These are phyloP conservation scores for Panicum virgatum DNA, from an alignment of 202 grass and related monocot species.

Conservation along the genomic window DNA sequence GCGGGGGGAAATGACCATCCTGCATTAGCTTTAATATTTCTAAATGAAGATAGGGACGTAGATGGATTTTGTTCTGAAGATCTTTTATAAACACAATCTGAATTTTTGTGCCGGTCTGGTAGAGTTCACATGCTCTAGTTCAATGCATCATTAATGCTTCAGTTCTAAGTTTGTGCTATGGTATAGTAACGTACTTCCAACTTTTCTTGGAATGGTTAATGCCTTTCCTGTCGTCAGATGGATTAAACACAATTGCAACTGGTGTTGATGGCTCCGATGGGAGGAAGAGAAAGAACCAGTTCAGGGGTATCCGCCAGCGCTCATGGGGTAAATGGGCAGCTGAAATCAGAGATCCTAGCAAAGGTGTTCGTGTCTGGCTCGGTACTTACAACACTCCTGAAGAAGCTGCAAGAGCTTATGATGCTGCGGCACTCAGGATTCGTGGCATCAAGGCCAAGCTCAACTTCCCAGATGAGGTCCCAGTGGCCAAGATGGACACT, in stretches of 20 bases:
- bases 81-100: background rate
- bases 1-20: background rate
- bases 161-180: background rate
- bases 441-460: slow-evolving; percentile 97
- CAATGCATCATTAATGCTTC: background rate
- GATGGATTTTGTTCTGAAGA: background rate
- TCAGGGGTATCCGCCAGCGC: slow-evolving; percentile 85
- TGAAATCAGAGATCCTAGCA: slow-evolving; percentile 94
- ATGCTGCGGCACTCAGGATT: slow-evolving; percentile 78
- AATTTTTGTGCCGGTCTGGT: background rate
- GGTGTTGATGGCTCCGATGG: slow-evolving; percentile 19
- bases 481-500: slow-evolving; percentile 24
- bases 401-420: slow-evolving; percentile 96
- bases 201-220: background rate
- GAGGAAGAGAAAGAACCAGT: slow-evolving; percentile 85
- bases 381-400: slow-evolving; percentile 91
- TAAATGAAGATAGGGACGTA: background rate
- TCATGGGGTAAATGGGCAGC: slow-evolving; percentile 99
- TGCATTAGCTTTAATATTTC: slow-evolving; percentile 9
- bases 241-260: slow-evolving; percentile 34
- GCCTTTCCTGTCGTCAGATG: slow-evolving; percentile 38
- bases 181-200: background rate
- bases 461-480: slow-evolving; percentile 73
- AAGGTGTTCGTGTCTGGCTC: slow-evolving; percentile 93
- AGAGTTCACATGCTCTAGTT: background rate